Evolutionary conservation across 73 alveolate genomes (phyloP), one percentile per base, ranked within the genome.

Genomic region (Paramecium biaurelia): DNA sequence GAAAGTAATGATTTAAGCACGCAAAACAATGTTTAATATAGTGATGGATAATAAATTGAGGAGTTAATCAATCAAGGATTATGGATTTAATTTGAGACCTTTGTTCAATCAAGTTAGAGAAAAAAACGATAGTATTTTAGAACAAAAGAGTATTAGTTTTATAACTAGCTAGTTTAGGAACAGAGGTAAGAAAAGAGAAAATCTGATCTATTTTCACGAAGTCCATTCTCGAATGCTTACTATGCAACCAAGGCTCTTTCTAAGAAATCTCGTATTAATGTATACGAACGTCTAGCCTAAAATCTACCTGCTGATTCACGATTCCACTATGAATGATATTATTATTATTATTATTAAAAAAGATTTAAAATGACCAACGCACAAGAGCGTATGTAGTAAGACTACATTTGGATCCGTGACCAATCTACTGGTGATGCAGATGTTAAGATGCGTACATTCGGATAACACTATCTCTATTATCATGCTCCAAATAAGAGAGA

Each of bases 401-500:
- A 89, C 87, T 89, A 89, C 90, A 76, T 89, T 89, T 89, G 94
- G 94, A 82, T 89, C 21, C 43, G 87, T 41, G 94, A 89, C 42
- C 42, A 89, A 49, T 89, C 89, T 14, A 63, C 70, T 32, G 94
- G 88, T 43, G 94, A 89, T 26, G 79, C 94, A 7, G 57, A 82
- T 76, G 84, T 67, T 5, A 89, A 89, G 90, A 30, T 63, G 57
- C 76, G 94, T 20, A 89, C 94, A 70, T 82, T 70, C 35, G 94
- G 94, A 70, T 56, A 89, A 32, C 85, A 89, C 45, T 89, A 89
- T 70, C 85, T 89, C 56, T 76, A 82, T 70, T 70, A 87, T 45
- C 87, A 38, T 89, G 94, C 87, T 23, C 94, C 94, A 30, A 89
- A 89, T 63, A 89, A 89, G 94, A 89, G 87, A 82, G 94, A 89